Conservation (phyloP, 805 yeast species). For the Nakazawaea ishiwadae region DNA sequence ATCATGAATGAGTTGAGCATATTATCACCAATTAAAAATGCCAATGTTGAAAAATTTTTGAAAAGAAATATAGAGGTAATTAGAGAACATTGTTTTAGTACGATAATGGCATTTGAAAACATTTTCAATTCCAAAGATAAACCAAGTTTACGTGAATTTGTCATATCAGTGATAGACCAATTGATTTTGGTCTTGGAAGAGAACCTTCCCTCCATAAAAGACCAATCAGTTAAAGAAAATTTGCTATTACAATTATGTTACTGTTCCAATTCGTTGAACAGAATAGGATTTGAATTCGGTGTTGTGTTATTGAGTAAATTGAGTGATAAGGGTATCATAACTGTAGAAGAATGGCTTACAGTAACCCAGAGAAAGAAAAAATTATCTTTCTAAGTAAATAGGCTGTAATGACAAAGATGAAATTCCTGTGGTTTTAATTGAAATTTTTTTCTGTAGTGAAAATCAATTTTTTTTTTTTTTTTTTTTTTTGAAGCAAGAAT, state of each 20-base stretch:
- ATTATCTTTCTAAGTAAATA: slow-evolving; percentile 15
- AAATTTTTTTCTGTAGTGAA: too few species aligned
- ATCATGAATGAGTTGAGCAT: slow-evolving; percentile 57
- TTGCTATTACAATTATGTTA: slow-evolving; percentile 78
- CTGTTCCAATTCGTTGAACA: slow-evolving; percentile 79
- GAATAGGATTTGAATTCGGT: slow-evolving; percentile 70
- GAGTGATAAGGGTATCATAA: slow-evolving; percentile 23
- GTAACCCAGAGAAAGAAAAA: slow-evolving; percentile 40
- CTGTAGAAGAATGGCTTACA: slow-evolving; percentile 36
- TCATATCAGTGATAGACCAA: slow-evolving; percentile 26
- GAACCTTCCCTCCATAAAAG: slow-evolving; percentile 30
- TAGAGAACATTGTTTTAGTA: slow-evolving; percentile 76
- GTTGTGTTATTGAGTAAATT: slow-evolving; percentile 39
- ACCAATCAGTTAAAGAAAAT: slow-evolving; percentile 48
- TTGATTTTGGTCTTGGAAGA: slow-evolving; percentile 26
- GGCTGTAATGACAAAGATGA: not conserved
- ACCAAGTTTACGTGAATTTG: slow-evolving; percentile 28
- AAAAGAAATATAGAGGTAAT: slow-evolving; percentile 80
- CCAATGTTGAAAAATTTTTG: slow-evolving; percentile 54
- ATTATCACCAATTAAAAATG: slow-evolving; percentile 49
- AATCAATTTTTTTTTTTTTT: too few species aligned
- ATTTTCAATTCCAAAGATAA: slow-evolving; percentile 45
- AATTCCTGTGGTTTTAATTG: not conserved
- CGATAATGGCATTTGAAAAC: slow-evolving; percentile 61
- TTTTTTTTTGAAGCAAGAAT: too few species aligned